Conservation (phyloP, 306 rosid species). For the Cyamopsis tetragonoloba region DNA sequence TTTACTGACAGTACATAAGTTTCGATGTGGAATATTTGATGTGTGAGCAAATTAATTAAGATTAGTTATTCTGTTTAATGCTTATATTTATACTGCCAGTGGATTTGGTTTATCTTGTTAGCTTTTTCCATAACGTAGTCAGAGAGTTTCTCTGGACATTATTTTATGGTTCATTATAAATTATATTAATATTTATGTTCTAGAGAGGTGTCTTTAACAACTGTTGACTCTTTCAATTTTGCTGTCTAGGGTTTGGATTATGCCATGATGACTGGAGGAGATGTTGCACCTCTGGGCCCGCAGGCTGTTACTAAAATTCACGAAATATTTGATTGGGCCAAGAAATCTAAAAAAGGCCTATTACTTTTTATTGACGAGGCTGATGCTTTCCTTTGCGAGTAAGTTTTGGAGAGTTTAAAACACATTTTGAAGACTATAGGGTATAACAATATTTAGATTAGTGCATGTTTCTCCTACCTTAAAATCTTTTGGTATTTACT, state of each 20-base stretch:
- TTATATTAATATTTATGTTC: no score
- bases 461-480: no score
- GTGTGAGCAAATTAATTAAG: neutral
- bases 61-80: neutral
- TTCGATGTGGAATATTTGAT: neutral
- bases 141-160: neutral
- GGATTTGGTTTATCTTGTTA: neutral
- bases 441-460: neutral
- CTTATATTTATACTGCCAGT: neutral
- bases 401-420: slow-evolving; percentile 33
- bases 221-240: slow-evolving; percentile 14
- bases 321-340: slow-evolving; percentile 99
- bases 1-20: neutral
- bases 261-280: slow-evolving; percentile 99
- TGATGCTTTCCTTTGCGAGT: slow-evolving; percentile 99
- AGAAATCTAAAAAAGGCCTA: slow-evolving; percentile 82
- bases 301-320: slow-evolving; percentile 98
- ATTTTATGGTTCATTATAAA: slow-evolving; percentile 12
- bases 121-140: neutral
- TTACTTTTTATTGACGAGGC: slow-evolving; percentile 98
- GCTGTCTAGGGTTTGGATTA: slow-evolving; percentile 87
- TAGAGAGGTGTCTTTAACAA: neutral
- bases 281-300: slow-evolving; percentile 93
- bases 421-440: slow-evolving; percentile 5
- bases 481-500: neutral